Evolutionary conservation across 2,329 filamentous ascomycete genomes (phyloP), one percentile per base, ranked within the genome.

Genomic region (Remersonia thermophila): DNA sequence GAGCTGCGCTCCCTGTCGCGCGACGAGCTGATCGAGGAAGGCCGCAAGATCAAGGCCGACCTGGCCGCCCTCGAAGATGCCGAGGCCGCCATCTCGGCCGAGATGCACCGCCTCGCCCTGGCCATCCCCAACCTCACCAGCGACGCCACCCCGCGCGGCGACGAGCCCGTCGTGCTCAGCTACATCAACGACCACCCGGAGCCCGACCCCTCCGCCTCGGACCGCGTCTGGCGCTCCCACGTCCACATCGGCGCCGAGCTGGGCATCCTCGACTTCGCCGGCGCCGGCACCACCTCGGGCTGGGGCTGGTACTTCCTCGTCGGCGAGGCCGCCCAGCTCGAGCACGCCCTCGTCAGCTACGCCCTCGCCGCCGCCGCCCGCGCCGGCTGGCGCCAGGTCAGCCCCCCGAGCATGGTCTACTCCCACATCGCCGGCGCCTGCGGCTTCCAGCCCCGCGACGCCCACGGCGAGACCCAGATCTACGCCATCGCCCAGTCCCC

Each of bases 231-330:
- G 71, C 69, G 75, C 29, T 89, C 83, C 0, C 87, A 95, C 56
- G 81, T 91, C 7, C 73, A 89, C 47, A 89, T 98, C 48, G 91
- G 91, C 23, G 68, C 76, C 4, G 75, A 86, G 52, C 72, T 98
- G n/a, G 78, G 80, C 25, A 69, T 98, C n/a, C 67, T 98, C 35
- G 89, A 98, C 61, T 95, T 98, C 53, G 67, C 80, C 4, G 78
- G 72, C 40, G 85, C 86, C 4, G 80, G 80, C 2, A 77, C 73
- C n/a, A 79, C 84, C 2, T 83, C 80, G 3, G 91, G 91, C 27
- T 98, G 89, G 89, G 91, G 91, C 1, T 98, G 86, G 84, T 98
- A 98, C 63, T 96, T 86, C 59, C 74, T 98, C 9, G 67, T 84
- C n/a, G 84, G 89, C 53, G 87, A 93, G 52, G 91, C 78, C 7